Evolutionary conservation across 768 basidiomycete species (phyloP), one percentile per base, ranked within the genome.

Genomic region (Rhizopogon vinicolor): DNA sequence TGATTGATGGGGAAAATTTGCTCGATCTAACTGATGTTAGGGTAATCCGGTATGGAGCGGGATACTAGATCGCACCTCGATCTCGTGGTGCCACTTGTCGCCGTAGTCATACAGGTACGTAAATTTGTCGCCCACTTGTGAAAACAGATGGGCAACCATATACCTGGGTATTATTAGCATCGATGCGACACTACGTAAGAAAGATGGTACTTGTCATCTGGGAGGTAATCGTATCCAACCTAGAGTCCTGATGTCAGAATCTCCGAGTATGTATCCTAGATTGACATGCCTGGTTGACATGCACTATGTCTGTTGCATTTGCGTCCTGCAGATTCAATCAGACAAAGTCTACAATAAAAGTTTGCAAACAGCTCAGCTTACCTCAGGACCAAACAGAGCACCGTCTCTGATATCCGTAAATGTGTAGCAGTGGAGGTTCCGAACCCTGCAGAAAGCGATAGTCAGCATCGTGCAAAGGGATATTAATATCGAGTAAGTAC

Each of bases 341-440:
- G 31, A n/a, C 18, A 52, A 16, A 7, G n/a, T 18, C 10, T 46
- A 31, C 13, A 12, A 7, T 18, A 3, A 25, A 25, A 25, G 22
- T 25, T 12, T 12, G 1, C n/a, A 46, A 46, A 3, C 1, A 7
- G 22, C 22, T 22, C 41, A 51, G 7, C 14, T 25, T 56, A 72
- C 71, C 60, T 67, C 61, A 1, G 71, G 71, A 3, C 71, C 71
- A 55, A 63, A 71, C 4, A 70, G 37, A 3, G 71, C 52, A 10
- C 71, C 71, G 49, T 72, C 69, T 12, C 70, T 72, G 50, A 70
- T 67, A 54, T 72, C 69, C 3, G 71, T 72, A 50, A 70, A 72
- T 1, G 60, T 58, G 49, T 70, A 71, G 18, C 62, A 64, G 56
- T 72, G 71, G 16, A 68, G 59, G 52, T 72, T 72, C 44, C 69